Evolutionary conservation across 179 eudicot species (phyloP).

Genomic region (Pouteria campechiana): DNA sequence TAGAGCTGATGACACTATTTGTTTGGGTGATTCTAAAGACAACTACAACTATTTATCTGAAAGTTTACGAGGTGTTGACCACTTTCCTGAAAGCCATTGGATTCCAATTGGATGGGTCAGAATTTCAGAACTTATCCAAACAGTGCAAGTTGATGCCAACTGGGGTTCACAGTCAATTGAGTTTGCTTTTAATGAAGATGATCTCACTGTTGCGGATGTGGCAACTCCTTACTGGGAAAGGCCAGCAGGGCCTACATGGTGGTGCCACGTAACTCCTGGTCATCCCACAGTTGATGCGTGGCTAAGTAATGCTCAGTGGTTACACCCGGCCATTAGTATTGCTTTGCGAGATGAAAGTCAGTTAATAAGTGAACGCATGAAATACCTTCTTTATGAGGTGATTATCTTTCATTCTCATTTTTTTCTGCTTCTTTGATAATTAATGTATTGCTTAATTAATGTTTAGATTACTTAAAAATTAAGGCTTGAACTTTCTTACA

Average conservation of each 20-base stretch:
- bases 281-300: slow-evolving; percentile 54
- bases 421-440: no score
- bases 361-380: slow-evolving; percentile 89
- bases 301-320: slow-evolving; percentile 80
- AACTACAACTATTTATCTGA: slow-evolving; percentile 17
- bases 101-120: slow-evolving; percentile 91
- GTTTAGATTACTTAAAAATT: no score
- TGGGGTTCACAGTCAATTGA: slow-evolving; percentile 57
- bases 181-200: slow-evolving; percentile 56
- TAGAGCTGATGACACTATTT: slow-evolving; percentile 13
- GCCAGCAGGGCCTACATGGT: slow-evolving; percentile 92
- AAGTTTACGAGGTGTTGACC: slow-evolving; percentile 9
- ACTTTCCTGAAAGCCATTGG: slow-evolving; percentile 53
- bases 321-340: slow-evolving; percentile 87
- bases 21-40: slow-evolving; percentile 18
- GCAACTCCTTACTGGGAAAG: slow-evolving; percentile 95
- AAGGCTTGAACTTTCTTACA: no score
- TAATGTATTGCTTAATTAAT: slow-evolving; percentile 2
- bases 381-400: slow-evolving; percentile 90
- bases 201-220: slow-evolving; percentile 76
- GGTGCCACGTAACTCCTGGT: slow-evolving; percentile 86
- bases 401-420: no score
- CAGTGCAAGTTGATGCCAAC: slow-evolving; percentile 48
- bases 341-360: slow-evolving; percentile 95
- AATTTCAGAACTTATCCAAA: slow-evolving; percentile 61